Evolutionary conservation across 139 green algal genomes (phyloP).

Genomic region (Deuterostichococcus epilithicus): DNA sequence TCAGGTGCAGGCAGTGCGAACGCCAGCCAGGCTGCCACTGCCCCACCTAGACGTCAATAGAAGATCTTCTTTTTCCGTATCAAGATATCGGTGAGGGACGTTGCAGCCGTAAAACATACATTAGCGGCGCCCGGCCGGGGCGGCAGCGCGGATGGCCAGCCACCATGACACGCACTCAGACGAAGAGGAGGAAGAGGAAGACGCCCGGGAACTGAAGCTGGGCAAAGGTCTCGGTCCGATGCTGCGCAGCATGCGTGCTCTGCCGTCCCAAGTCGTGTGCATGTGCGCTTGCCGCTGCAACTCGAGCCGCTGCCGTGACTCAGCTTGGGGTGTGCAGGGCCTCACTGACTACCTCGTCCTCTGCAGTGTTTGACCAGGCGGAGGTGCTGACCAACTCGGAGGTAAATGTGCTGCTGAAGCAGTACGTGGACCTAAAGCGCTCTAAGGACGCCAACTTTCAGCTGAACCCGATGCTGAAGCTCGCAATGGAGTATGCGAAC

Average conservation of each 20-base stretch:
- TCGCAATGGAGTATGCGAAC: background rate
- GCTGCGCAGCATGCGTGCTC: background rate
- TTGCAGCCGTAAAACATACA: too few relatives aligned
- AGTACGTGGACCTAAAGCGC: background rate
- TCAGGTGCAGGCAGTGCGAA: too few relatives aligned
- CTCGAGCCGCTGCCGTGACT: background rate
- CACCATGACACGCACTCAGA: background rate
- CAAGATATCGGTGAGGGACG: too few relatives aligned
- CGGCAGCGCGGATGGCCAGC: too few relatives aligned
- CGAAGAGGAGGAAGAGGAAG: background rate
- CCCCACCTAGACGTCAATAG: too few relatives aligned
- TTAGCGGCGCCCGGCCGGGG: too few relatives aligned
- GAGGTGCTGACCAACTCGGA: background rate
- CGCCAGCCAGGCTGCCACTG: too few relatives aligned
- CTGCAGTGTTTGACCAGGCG: background rate
- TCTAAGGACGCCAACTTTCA: background rate
- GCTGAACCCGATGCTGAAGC: conserved; percentile 4
- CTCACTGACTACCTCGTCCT: background rate
- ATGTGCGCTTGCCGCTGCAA: background rate
- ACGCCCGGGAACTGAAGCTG: background rate
- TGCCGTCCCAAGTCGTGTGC: background rate
- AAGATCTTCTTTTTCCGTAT: too few relatives aligned
- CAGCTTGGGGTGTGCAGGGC: too few relatives aligned
- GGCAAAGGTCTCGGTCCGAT: background rate
- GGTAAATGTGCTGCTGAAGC: background rate